Base-by-base conservation (phyloP, 768 basidiomycete species). In the Macrolepiota dolichaula region DNA sequence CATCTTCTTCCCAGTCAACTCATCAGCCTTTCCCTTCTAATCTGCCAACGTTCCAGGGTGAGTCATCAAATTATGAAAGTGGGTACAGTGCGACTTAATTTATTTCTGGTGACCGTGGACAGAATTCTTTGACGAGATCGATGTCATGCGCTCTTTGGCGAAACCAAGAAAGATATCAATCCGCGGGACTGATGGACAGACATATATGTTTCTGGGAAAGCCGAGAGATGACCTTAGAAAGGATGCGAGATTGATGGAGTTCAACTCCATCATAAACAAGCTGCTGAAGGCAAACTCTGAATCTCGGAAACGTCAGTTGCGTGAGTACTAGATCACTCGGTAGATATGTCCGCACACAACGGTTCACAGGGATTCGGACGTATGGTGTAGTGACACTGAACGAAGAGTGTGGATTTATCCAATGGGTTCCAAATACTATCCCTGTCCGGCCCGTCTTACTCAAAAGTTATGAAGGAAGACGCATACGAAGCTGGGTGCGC, bases 351-450 rank as follows among this genome's bases (percentile, higher is more conserved):
- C 5, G 54, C 44, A 55, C 15, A 27, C 37, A 19, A 13, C 19
- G 24, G 47, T 44, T n/a, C 59, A 65, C 62, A 96, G 96, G 90
- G 70, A 94, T 99, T 61, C 87, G 96, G 25, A 98, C 97, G 2
- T 99, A 98, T 69, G 92, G 94, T n/a, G 94, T 98, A n/a, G 89
- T 97, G 27, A 93, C 96, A 4, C 80, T 99, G 63, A 98, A 97
- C 69, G 96, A 98, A 66, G 94, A 96, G 65, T 98, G 96, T 68
- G 97, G 97, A 0, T 86, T 98, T 52, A 94, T 98, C 59, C 94
- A 99, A 85, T 99, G 97, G 97, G 97, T 99, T 2, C 92, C 90
- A 0, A 91, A 98, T 70, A 97, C 96, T 1, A 80, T 85, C 27
- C 91, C 94, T 0, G 74, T 98, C 38, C 88, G 96, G 29, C 82